Percentiles rank a stretch among this genome's conserved stretches.
These are phyloP conservation scores for Russula sp. DNA, from an alignment of 768 basidiomycete genomes.

Conservation along the genomic window DNA sequence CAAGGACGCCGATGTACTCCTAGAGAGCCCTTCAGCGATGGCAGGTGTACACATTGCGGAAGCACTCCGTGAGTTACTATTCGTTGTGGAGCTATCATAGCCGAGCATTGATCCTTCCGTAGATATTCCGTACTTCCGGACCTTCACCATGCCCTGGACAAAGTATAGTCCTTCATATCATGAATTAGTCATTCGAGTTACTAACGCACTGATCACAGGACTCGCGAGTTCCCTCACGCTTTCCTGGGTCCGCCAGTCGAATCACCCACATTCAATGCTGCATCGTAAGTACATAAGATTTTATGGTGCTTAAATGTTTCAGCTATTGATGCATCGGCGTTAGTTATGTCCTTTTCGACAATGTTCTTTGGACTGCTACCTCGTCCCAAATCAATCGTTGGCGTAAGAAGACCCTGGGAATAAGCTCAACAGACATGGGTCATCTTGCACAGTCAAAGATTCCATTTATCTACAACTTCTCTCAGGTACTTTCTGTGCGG, in stretches of 20 bases:
- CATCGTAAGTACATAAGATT: constrained; percentile 41
- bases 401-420: constrained; percentile 43
- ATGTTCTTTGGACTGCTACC: constrained; percentile 62
- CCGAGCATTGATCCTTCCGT: constrained; percentile 2
- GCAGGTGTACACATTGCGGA: constrained; percentile 69
- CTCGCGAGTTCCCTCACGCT: constrained; percentile 55
- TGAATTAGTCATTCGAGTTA: neutral
- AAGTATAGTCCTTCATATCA: constrained; percentile 31
- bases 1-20: constrained; percentile 54
- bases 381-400: constrained; percentile 60
- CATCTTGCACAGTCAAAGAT: constrained; percentile 53
- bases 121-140: constrained; percentile 60
- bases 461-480: constrained; percentile 62
- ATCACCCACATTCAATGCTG: constrained; percentile 51
- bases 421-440: constrained; percentile 52
- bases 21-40: constrained; percentile 64
- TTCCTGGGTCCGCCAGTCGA: constrained; percentile 59
- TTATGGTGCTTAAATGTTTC: neutral
- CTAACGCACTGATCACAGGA: constrained; percentile 29
- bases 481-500: constrained; percentile 31
- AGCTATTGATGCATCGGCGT: neutral
- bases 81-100: neutral
- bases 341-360: constrained; percentile 56
- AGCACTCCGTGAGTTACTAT: constrained; percentile 39
- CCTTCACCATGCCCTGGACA: constrained; percentile 58